Percentiles rank a stretch among this genome's conserved stretches.
Conservation (phyloP, 495 filamentous ascomycete species). For the Elasticomyces elasticus region DNA sequence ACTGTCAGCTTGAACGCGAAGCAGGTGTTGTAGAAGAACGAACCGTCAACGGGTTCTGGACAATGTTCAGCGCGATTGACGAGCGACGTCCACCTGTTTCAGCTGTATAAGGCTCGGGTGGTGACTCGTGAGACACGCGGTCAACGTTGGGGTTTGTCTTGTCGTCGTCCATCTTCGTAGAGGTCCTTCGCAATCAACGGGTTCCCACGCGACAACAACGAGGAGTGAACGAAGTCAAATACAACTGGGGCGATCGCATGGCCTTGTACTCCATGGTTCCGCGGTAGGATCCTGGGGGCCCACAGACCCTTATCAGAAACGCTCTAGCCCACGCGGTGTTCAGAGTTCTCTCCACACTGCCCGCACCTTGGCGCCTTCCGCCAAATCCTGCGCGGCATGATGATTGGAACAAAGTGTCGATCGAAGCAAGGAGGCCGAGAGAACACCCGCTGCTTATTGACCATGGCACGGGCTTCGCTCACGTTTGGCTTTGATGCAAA, state of each 20-base stretch:
- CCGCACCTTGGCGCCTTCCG: background rate
- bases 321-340: no score
- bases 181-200: background rate
- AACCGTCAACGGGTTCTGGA: constrained; percentile 39
- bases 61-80: constrained; percentile 33
- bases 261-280: background rate
- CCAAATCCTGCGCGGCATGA: background rate
- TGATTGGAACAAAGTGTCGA: background rate
- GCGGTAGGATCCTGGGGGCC: background rate
- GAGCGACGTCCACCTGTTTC: constrained; percentile 9
- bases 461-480: background rate
- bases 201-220: background rate
- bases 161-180: background rate
- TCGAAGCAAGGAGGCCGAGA: background rate
- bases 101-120: background rate
- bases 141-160: background rate
- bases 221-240: background rate
- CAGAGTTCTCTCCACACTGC: background rate
- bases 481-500: background rate
- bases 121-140: background rate
- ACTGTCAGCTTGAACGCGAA: background rate
- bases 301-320: background rate
- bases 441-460: background rate
- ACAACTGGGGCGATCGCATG: background rate
- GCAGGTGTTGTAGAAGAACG: constrained; percentile 6